Percentiles rank a stretch among this genome's conserved stretches.
phyloP scores from a whole-genome alignment of 129 eudicot genomes.

The Glebionis coronaria region DNA sequence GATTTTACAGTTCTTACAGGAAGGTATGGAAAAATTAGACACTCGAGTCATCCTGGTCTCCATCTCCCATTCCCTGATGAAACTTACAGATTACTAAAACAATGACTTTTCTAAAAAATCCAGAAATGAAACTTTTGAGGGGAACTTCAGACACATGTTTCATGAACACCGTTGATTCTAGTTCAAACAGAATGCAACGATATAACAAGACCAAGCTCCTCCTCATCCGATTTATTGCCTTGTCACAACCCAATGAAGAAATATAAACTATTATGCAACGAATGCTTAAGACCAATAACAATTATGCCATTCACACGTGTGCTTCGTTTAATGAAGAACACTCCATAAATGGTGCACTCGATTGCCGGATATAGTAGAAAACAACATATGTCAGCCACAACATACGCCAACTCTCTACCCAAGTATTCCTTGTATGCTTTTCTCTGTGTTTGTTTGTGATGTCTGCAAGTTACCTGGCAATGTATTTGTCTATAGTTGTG shows the following conservation, averaged over 20 bases:
- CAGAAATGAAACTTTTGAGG: neutral
- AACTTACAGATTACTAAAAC: neutral
- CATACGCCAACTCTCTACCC: neutral
- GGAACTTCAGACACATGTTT: neutral
- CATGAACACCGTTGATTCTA: neutral
- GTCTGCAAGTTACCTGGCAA: neutral
- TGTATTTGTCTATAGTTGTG: slow-evolving; percentile 3
- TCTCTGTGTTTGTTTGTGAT: neutral
- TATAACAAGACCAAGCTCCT: neutral
- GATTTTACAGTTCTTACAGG: neutral
- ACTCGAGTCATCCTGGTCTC: neutral
- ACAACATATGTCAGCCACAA: neutral
- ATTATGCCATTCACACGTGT: neutral
- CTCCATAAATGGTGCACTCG: neutral
- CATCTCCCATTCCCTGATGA: neutral
- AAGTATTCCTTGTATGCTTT: neutral
- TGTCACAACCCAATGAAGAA: slow-evolving; percentile 7
- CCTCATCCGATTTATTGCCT: neutral
- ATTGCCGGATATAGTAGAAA: neutral
- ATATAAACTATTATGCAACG: neutral
- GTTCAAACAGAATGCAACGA: neutral
- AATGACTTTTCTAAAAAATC: neutral
- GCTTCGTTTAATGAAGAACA: neutral
- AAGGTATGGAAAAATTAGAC: neutral
- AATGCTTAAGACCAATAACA: neutral